phyloP scores from a whole-genome alignment of 306 rosid genomes.

The Pterocarpus macrocarpus region DNA sequence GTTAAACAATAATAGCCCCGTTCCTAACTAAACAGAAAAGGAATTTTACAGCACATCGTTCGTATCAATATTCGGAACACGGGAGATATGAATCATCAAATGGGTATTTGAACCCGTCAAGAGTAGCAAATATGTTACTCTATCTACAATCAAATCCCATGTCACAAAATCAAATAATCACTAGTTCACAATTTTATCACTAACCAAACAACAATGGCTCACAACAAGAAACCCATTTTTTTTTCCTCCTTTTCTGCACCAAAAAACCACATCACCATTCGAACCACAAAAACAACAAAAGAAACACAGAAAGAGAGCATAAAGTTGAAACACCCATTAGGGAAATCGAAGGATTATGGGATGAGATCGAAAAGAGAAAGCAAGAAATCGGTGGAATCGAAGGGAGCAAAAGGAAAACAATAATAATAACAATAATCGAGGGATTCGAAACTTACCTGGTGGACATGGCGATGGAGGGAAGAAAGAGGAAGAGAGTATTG shows the following conservation, averaged over 20 bases:
- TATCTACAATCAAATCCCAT: conserved; percentile 2
- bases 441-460: conserved; percentile 54
- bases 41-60: neutral
- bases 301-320: neutral
- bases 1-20: neutral
- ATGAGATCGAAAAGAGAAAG: conserved; percentile 5
- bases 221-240: neutral
- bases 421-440: neutral
- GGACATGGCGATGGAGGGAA: conserved; percentile 65
- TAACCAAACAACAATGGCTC: conserved; percentile 23
- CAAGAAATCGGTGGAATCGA: neutral
- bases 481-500: neutral
- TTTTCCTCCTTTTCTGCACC: neutral
- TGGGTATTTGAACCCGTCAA: neutral
- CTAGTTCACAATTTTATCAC: neutral
- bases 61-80: neutral
- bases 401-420: neutral
- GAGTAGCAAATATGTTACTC: neutral
- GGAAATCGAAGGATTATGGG: neutral
- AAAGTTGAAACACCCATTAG: neutral
- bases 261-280: neutral
- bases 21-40: neutral
- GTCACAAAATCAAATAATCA: neutral
- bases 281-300: neutral
- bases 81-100: conserved; percentile 1